These are phyloP conservation scores for Millerozyma acaciae DNA, from an alignment of 805 yeast genomes.

Conservation along the genomic window DNA sequence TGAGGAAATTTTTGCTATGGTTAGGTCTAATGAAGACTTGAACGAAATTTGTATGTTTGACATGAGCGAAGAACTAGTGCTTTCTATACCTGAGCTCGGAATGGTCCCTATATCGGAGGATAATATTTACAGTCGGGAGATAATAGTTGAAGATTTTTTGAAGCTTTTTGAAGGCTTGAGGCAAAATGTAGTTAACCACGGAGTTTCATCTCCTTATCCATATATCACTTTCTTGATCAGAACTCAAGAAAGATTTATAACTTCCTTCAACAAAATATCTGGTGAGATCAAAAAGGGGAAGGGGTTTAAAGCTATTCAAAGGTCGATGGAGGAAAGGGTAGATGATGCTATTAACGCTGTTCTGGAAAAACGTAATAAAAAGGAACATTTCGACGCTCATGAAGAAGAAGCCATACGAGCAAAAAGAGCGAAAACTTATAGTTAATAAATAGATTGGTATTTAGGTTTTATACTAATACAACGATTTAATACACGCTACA, in stretches of 20 bases:
- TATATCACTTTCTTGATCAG: constrained; percentile 17
- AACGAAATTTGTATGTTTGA: constrained; percentile 21
- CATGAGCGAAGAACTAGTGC: constrained; percentile 23
- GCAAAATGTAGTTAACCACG: constrained; percentile 8
- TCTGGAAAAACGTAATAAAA: too few species aligned
- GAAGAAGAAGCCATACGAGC: not conserved
- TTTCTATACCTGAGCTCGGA: constrained; percentile 26
- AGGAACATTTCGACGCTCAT: too few species aligned
- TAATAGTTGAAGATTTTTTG: constrained; percentile 25
- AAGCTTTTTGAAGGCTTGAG: constrained; percentile 17
- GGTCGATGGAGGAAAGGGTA: too few species aligned
- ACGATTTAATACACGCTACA: too few species aligned
- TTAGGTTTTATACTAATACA: not conserved
- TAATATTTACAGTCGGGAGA: constrained; percentile 21
- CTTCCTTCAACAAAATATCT: constrained; percentile 21
- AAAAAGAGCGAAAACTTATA: not conserved
- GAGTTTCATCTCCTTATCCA: constrained; percentile 6
- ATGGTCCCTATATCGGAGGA: constrained; percentile 29
- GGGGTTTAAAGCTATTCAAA: too few species aligned
- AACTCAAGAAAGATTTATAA: constrained; percentile 23
- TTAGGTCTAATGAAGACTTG: constrained; percentile 25
- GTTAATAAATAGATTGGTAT: not conserved
- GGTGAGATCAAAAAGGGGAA: constrained; percentile 16
- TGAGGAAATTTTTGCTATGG: constrained; percentile 20
- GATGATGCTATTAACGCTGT: too few species aligned